These are phyloP conservation scores for Exsudoporus floridanus DNA, from an alignment of 1,284 basidiomycete genomes.

Conservation along the genomic window DNA sequence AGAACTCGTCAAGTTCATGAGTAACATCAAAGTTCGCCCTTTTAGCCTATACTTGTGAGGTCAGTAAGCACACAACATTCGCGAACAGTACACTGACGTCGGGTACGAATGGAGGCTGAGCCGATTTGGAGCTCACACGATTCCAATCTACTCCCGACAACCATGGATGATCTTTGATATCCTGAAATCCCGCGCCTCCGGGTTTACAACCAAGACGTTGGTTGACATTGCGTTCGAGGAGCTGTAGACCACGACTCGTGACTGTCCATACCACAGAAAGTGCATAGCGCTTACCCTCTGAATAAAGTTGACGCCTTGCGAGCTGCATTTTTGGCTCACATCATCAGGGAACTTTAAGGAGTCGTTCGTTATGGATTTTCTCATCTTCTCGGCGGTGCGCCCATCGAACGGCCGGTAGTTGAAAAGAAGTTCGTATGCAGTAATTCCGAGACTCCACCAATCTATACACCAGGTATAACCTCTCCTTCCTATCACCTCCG, in stretches of 20 bases:
- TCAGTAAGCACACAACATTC: conserved; percentile 8
- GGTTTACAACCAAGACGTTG: conserved; percentile 81
- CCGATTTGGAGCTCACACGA: conserved; percentile 70
- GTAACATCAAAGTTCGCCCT: conserved; percentile 97
- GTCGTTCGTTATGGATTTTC: conserved; percentile 75
- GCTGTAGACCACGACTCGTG: conserved; percentile 45
- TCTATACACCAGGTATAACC: conserved; percentile 90
- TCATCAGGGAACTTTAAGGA: conserved; percentile 63
- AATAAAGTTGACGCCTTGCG: conserved; percentile 43
- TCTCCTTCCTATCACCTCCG: conserved; percentile 78
- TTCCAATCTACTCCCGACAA: conserved; percentile 83
- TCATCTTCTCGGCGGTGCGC: conserved; percentile 81
- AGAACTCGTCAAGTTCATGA: conserved; percentile 94
- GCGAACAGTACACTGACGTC: conserved; percentile 59
- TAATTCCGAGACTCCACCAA: conserved; percentile 94
- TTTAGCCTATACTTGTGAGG: conserved; percentile 60
- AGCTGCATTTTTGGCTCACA: conserved; percentile 45
- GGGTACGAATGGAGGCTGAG: conserved; percentile 85
- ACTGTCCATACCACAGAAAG: conserved; percentile 10
- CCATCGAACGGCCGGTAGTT: conserved; percentile 88
- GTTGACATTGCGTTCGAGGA: conserved; percentile 81
- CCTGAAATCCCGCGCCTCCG: conserved; percentile 65
- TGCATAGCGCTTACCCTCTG: conserved; percentile 45
- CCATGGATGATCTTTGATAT: conserved; percentile 86
- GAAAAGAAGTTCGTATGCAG: conserved; percentile 87